Evolutionary conservation across 352 stramenopile species (phyloP).

Genomic region (Blastocystis sp.): DNA sequence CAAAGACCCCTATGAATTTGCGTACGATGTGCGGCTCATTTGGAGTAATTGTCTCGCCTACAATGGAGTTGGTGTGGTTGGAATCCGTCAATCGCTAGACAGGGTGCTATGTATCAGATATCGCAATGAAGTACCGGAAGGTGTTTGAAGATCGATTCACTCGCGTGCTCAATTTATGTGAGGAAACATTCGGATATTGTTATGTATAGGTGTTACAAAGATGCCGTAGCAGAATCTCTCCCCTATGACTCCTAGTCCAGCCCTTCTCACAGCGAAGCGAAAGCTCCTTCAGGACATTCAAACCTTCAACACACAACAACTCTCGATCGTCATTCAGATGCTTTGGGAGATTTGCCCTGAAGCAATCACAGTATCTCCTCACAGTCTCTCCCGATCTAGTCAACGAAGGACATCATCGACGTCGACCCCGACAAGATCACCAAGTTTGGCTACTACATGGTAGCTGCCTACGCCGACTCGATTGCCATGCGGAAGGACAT

Average conservation of each 20-base stretch:
- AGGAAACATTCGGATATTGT: neutral
- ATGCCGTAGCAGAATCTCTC: no score
- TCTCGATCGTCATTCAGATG: conserved; percentile 2
- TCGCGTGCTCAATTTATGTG: conserved; percentile 6
- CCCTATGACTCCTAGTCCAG: no score
- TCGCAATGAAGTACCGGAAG: conserved; percentile 16
- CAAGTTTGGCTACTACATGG: conserved; percentile 49
- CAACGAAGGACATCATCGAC: conserved; percentile 17
- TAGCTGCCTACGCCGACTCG: neutral
- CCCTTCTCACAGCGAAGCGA: neutral
- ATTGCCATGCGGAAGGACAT: neutral
- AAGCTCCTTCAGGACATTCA: neutral
- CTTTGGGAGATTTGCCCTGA: conserved; percentile 52
- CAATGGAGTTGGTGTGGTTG: neutral
- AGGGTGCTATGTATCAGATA: neutral
- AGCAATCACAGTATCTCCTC: neutral
- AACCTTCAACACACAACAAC: neutral
- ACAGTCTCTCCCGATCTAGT: neutral
- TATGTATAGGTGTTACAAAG: conserved; percentile 22
- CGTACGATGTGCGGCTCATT: conserved; percentile 50
- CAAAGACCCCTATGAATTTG: conserved; percentile 34
- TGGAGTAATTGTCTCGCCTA: conserved; percentile 46
- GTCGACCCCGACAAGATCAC: conserved; percentile 3
- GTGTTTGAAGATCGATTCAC: conserved; percentile 32
- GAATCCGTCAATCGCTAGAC: neutral